phyloP scores from a whole-genome alignment of 2,329 filamentous ascomycete species.

The Fonsecaea nubica region DNA sequence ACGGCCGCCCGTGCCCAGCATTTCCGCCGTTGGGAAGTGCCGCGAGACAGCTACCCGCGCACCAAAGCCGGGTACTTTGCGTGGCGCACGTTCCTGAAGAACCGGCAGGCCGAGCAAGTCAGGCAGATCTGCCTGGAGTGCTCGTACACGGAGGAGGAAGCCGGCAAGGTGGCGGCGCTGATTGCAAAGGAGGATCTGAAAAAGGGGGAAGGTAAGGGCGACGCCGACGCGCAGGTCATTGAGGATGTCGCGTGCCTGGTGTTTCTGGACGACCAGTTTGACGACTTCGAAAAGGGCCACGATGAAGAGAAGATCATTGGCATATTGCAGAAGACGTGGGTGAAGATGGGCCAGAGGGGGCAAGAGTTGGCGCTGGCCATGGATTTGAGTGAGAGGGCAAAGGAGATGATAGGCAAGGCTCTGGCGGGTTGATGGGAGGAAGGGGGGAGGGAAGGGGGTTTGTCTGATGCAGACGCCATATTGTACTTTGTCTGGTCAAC shows the following conservation, averaged over 20 bases:
- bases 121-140: conserved; percentile 59
- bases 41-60: conserved; percentile 73
- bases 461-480: too few relatives aligned
- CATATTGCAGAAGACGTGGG: conserved; percentile 40
- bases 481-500: too few relatives aligned
- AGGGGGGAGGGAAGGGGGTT: too few relatives aligned
- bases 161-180: conserved; percentile 69
- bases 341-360: conserved; percentile 36
- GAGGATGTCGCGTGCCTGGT: conserved; percentile 88
- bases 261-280: conserved; percentile 86
- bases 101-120: conserved; percentile 71
- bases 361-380: conserved; percentile 64
- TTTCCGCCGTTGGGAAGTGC: conserved; percentile 84
- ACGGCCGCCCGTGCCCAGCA: conserved; percentile 85
- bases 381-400: conserved; percentile 68
- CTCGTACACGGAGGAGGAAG: conserved; percentile 61
- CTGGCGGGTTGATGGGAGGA: conserved; percentile 49
- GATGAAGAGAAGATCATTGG: conserved; percentile 70
- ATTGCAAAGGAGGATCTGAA: conserved; percentile 79
- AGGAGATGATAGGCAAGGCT: conserved; percentile 68
- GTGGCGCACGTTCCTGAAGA: conserved; percentile 78
- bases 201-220: conserved; percentile 56
- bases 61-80: conserved; percentile 76
- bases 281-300: conserved; percentile 70
- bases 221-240: conserved; percentile 71